A percentile compares a stretch with the other conserved stretches of the same genome.
These are phyloP conservation scores for Alternaria brassicae DNA, from an alignment of 2,329 filamentous ascomycete genomes.

Conservation along the genomic window DNA sequence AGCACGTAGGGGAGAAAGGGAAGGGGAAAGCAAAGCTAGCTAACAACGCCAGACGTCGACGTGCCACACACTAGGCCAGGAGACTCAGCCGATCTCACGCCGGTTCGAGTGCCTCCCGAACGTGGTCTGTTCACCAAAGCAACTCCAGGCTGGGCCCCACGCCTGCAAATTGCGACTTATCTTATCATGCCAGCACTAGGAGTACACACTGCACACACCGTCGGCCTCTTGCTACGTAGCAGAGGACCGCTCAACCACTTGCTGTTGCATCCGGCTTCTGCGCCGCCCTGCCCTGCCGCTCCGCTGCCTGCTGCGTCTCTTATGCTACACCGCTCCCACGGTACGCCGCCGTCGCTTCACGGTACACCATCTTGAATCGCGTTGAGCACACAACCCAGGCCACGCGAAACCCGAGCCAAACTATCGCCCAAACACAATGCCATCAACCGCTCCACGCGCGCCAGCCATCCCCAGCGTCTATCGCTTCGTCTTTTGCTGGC, in stretches of 20 bases:
- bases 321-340: slow-evolving; percentile 10
- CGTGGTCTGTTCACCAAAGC: slow-evolving; percentile 13
- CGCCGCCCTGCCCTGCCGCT: background rate
- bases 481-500: slow-evolving; percentile 74
- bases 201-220: no score
- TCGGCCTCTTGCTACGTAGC: background rate
- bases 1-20: slow-evolving; percentile 1
- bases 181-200: slow-evolving; percentile 5
- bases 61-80: slow-evolving; percentile 11
- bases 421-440: slow-evolving; percentile 20
- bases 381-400: slow-evolving; percentile 12
- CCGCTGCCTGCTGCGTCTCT: background rate
- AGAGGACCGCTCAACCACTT: background rate
- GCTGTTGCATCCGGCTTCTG: slow-evolving; percentile 2
- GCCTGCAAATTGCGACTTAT: slow-evolving; percentile 8
- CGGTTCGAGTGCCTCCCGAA: slow-evolving; percentile 15
- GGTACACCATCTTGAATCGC: slow-evolving; percentile 14
- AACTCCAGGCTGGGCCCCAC: slow-evolving; percentile 7
- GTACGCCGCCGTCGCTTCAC: background rate
- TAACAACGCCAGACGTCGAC: slow-evolving; percentile 12
- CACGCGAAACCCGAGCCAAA: slow-evolving; percentile 16
- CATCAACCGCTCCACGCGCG: slow-evolving; percentile 39
- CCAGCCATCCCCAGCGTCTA: slow-evolving; percentile 65
- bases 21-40: slow-evolving; percentile 6
- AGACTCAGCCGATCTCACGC: slow-evolving; percentile 16